A percentile compares a stretch with the other conserved stretches of the same genome.
Evolutionary conservation across 129 eudicot genomes (phyloP).

Genomic region (Flaveria robusta): DNA sequence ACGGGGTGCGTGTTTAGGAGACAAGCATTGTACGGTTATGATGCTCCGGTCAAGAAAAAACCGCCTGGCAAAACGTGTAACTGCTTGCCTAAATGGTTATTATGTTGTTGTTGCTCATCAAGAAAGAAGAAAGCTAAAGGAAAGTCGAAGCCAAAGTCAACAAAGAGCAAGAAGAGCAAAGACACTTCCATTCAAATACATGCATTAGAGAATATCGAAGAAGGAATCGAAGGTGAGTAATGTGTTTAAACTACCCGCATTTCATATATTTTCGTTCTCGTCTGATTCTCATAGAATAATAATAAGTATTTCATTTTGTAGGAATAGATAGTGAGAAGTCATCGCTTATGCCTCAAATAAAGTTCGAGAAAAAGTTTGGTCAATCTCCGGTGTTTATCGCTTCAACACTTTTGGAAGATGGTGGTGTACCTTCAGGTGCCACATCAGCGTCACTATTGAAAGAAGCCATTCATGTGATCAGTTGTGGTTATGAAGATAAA

Average conservation of each 20-base stretch:
- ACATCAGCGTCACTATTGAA: conserved; percentile 80
- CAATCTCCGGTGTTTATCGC: conserved; percentile 88
- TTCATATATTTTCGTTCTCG: neutral
- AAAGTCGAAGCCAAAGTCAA: conserved; percentile 42
- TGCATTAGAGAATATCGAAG: conserved; percentile 89
- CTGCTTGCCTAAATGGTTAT: conserved; percentile 79
- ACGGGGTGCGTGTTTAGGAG: conserved; percentile 93
- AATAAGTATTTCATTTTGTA: conserved; percentile 22
- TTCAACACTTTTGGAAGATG: conserved; percentile 81
- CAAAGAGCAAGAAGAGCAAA: conserved; percentile 54
- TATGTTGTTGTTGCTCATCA: conserved; percentile 51
- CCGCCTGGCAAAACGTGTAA: conserved; percentile 86
- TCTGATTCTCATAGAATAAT: neutral
- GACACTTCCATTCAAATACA: conserved; percentile 73
- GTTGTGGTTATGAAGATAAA: conserved; percentile 93
- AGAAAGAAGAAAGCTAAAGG: conserved; percentile 61
- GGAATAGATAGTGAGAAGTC: conserved; percentile 86
- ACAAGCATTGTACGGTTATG: conserved; percentile 86
- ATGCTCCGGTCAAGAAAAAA: conserved; percentile 80
- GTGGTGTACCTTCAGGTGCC: conserved; percentile 73
- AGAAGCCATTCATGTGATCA: conserved; percentile 92
- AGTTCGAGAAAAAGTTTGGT: conserved; percentile 87
- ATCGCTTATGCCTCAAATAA: conserved; percentile 84
- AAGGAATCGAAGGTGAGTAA: conserved; percentile 81
- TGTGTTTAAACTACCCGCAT: neutral